Evolutionary conservation across 768 basidiomycete genomes (phyloP), one percentile per base, ranked within the genome.

Genomic region (Phanerochaete carnosa): DNA sequence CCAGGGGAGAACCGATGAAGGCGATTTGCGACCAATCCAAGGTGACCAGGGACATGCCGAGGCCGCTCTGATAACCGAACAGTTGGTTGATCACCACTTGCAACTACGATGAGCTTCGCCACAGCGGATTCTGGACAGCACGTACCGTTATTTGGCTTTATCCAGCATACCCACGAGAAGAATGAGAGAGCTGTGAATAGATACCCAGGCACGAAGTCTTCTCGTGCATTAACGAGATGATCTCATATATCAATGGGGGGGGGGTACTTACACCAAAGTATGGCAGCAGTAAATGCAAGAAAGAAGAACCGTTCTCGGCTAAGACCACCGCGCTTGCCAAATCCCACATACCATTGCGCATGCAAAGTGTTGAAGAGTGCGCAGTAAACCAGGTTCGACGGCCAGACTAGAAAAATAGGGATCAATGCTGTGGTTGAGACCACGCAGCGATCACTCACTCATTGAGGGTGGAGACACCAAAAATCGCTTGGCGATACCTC

Each of bases 21-120:
- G 86, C 82, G 61, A 88, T 83, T 69, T 90, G 87, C 2, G 86
- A 77, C 92, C 91, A 94, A 64, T 93, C 91, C 68, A 94, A 90
- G 33, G 90, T 90, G 67, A 92, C 72, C 60, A 90, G 69, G 63
- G 87, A 85, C 87, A 92, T 90, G 23, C 72, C 66, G 22, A 72
- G 52, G 19, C 68, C 68, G 47, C 57, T 61, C 32, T 68, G 64
- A 61, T 85, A 85, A 35, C 91, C 90, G 64, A 93, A 92, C 68
- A 92, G 72, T 65, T 88, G 84, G 70, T 76, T 77, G 43, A 79
- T 63, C 30, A 72, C 65, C 12, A 66, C 76, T 77, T 77, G 79
- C 1, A 12, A 13, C 55, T 2, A 26, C 49, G 12, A 49, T 46
- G 47, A 32, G 23, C 23, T 30, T 28, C 16, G 22, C 35, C 29